phyloP scores from a whole-genome alignment of 2,329 filamentous ascomycete genomes.

The Bretziella fagacearum region DNA sequence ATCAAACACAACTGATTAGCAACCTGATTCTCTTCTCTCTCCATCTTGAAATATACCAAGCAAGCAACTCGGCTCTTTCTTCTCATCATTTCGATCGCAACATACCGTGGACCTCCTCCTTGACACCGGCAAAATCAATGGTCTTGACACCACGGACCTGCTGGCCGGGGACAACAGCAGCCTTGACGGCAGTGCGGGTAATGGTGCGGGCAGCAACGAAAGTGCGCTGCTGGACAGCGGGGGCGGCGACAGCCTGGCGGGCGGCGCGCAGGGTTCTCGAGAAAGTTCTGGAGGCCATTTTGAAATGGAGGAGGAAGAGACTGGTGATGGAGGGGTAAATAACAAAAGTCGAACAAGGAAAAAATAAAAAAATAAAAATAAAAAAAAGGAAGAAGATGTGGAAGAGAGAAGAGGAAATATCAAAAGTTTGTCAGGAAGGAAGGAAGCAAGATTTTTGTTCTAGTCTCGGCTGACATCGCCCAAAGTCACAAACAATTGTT shows the following conservation, averaged over 20 bases:
- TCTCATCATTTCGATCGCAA: constrained; percentile 14
- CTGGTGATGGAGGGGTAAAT: constrained; percentile 18
- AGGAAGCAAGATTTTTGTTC: constrained; percentile 4
- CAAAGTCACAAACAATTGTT: constrained; percentile 1
- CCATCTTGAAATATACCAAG: background rate
- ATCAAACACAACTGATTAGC: constrained; percentile 9
- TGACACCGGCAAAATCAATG: constrained; percentile 91
- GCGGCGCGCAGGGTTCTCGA: constrained; percentile 48
- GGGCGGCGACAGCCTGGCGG: constrained; percentile 41
- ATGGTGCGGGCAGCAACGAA: constrained; percentile 43
- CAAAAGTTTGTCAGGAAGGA: constrained; percentile 6
- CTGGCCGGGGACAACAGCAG: constrained; percentile 37
- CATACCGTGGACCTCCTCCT: constrained; percentile 87
- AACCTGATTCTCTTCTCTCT: background rate
- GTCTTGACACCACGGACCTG: constrained; percentile 88
- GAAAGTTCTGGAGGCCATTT: constrained; percentile 65
- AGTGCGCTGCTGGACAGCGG: constrained; percentile 43
- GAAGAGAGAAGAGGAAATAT: constrained; percentile 9
- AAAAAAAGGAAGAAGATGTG: constrained; percentile 7
- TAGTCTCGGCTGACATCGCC: background rate
- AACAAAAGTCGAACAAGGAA: constrained; percentile 12
- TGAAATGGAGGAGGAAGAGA: constrained; percentile 19
- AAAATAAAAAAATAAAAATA: constrained; percentile 1
- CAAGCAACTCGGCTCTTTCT: background rate
- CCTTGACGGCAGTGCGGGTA: constrained; percentile 36